Evolutionary conservation across 2,329 filamentous ascomycete species (phyloP), one percentile per base, ranked within the genome.

Genomic region (Cladosporium colombiae): DNA sequence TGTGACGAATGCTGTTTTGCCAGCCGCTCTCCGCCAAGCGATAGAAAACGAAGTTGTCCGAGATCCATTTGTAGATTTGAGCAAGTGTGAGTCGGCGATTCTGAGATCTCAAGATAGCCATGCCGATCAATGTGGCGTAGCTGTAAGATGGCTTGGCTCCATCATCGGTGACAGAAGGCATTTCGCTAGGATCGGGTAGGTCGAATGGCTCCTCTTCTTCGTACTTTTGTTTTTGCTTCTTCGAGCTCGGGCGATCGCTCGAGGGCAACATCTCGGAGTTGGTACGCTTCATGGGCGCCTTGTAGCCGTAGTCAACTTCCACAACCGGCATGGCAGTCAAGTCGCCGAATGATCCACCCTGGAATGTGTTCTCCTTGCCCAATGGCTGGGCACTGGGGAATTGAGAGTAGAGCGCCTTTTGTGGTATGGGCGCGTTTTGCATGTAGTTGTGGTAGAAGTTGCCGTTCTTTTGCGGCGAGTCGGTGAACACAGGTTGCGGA

Each of bases 61-160:
- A 96, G 73, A 99, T 98, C 94, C 95, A 99, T 76, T 96, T 97
- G 85, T 98, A 99, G 72, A 99, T 99, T 78, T 97, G 93, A 29
- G 93, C 89, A 21, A 99, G 85, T 0, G 95, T 98, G 68, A 98
- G 84, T 62, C 91, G 90, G 67, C 93, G 89, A 68, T 89, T 88
- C 14, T 91, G 89, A 5, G 95, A 92, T 68, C 93, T 89, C 25
- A 98, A 83, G 72, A 99, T 97, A 61, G 95, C 93, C 93, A 97
- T 97, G 75, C 92, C 95, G 70, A 98, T 98, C 71, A 99, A 85
- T 72, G 91, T 91, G 23, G 95, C 94, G 77, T 99, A 99, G 80
- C 93, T 98, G 79, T 94, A 92, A 5, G 88, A 86, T 6, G 95
- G 95, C 77, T 99, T 98, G 64, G 84, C 83, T 72, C 93, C 94